A percentile compares a stretch with the other conserved stretches of the same genome.
These are phyloP conservation scores for Thalassia testudinum DNA, from an alignment of 116 monocot genomes.

Conservation along the genomic window DNA sequence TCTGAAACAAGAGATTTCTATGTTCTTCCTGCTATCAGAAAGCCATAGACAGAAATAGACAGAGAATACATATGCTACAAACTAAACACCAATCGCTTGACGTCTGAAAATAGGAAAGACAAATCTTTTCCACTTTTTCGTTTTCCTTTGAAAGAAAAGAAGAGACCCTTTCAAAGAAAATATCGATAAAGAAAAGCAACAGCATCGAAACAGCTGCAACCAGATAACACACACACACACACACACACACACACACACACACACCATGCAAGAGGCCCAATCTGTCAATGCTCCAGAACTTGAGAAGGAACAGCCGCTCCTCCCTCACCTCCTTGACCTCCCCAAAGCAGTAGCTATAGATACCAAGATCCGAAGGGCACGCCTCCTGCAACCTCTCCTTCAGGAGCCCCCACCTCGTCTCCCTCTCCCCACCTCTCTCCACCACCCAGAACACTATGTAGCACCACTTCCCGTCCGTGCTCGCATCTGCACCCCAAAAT, in stretches of 20 bases:
- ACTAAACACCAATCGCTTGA: too few relatives aligned
- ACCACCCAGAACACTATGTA: slow-evolving; percentile 85
- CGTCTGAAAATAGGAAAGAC: too few relatives aligned
- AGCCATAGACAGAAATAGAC: too few relatives aligned
- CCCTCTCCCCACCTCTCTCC: slow-evolving; percentile 10
- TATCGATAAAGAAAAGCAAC: too few relatives aligned
- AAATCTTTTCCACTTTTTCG: too few relatives aligned
- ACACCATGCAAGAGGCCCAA: slow-evolving; percentile 79
- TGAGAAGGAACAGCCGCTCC: slow-evolving; percentile 64
- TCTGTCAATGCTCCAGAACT: slow-evolving; percentile 72
- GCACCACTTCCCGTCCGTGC: slow-evolving; percentile 91
- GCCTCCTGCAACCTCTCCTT: slow-evolving; percentile 47
- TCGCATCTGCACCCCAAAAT: slow-evolving; percentile 38
- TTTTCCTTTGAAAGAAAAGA: too few relatives aligned
- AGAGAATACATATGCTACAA: too few relatives aligned
- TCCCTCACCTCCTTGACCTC: slow-evolving; percentile 20
- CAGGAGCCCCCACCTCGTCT: slow-evolving; percentile 39
- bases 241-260: neutral
- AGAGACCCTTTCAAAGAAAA: too few relatives aligned
- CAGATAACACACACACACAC: too few relatives aligned
- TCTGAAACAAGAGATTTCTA: too few relatives aligned
- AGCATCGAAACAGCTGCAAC: too few relatives aligned
- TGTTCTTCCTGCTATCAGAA: too few relatives aligned
- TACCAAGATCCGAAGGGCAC: slow-evolving; percentile 33
- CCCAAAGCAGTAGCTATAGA: slow-evolving; percentile 32